Conservation (phyloP, 2,329 filamentous ascomycete species). For the Aspergillus uvarum region DNA sequence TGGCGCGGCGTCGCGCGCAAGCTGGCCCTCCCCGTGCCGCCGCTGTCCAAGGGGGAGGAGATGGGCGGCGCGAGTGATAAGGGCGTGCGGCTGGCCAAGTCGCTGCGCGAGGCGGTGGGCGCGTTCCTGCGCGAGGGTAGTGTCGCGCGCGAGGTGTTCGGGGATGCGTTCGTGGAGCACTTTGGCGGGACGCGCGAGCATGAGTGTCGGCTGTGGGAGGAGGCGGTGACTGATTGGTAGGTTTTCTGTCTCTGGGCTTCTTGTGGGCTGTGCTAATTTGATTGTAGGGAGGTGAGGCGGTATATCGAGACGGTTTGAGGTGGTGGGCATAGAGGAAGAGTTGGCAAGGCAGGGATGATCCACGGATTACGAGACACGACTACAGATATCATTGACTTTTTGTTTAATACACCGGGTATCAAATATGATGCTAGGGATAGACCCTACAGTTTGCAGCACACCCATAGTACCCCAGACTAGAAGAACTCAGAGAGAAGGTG, state of each 20-base stretch:
- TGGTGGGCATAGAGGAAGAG: too few relatives aligned
- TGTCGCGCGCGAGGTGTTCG: slow-evolving; percentile 89
- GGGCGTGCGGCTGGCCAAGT: slow-evolving; percentile 79
- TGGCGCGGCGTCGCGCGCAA: slow-evolving; percentile 94
- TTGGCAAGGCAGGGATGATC: too few relatives aligned
- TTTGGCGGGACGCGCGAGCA: slow-evolving; percentile 90
- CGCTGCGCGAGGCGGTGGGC: slow-evolving; percentile 76
- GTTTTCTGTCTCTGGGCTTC: slow-evolving; percentile 44
- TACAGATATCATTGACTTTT: too few relatives aligned
- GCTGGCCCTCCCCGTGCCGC: slow-evolving; percentile 75
- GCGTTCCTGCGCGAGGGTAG: slow-evolving; percentile 76
- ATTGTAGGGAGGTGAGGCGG: slow-evolving; percentile 67
- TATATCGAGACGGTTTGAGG: slow-evolving; percentile 72
- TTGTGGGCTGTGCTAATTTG: slow-evolving; percentile 17
- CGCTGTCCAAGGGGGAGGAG: slow-evolving; percentile 80
- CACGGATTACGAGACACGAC: too few relatives aligned
- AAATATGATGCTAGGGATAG: too few relatives aligned
- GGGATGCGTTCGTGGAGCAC: slow-evolving; percentile 93
- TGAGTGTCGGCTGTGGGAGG: slow-evolving; percentile 87
- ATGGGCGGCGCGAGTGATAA: slow-evolving; percentile 70
- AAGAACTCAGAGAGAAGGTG: too few relatives aligned
- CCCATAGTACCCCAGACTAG: too few relatives aligned
- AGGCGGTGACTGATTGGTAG: slow-evolving; percentile 95
- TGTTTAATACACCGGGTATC: too few relatives aligned
- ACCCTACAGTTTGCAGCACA: too few relatives aligned